These are phyloP conservation scores for Roridomyces roridus DNA, from an alignment of 768 basidiomycete genomes.

Conservation along the genomic window DNA sequence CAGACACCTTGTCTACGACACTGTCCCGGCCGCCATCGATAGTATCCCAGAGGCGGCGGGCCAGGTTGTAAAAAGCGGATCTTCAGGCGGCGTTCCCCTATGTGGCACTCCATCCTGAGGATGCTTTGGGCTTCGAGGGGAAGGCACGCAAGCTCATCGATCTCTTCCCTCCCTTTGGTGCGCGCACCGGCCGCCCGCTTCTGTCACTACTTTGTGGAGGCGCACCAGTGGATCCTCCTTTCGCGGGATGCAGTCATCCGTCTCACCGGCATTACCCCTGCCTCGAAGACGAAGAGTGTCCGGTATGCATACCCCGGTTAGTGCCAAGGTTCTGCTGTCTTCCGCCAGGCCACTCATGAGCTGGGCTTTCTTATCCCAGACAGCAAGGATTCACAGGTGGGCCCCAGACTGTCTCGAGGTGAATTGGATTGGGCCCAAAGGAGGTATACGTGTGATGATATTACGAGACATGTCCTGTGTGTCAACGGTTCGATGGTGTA, in stretches of 20 bases:
- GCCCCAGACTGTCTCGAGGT: conserved; percentile 24
- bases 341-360: conserved; percentile 4
- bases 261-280: conserved; percentile 10
- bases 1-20: conserved; percentile 14
- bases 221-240: conserved; percentile 31
- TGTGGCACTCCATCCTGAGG: not conserved
- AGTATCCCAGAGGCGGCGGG: conserved; percentile 5
- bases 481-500: no score
- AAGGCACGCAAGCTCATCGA: conserved; percentile 20
- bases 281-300: not conserved
- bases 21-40: not conserved
- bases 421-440: conserved; percentile 25
- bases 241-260: conserved; percentile 1
- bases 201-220: conserved; percentile 33
- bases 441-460: no score
- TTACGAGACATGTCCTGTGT: no score
- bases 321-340: not conserved
- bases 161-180: conserved; percentile 28
- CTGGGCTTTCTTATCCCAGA: conserved; percentile 25
- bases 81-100: conserved; percentile 18
- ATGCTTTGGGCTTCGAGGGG: conserved; percentile 24
- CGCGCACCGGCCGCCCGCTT: conserved; percentile 32
- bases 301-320: not conserved
- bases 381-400: conserved; percentile 19
- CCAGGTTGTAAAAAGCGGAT: conserved; percentile 27